A percentile compares a stretch with the other conserved stretches of the same genome.
Conservation (phyloP, 2,329 filamentous ascomycete species). For the Blumeria hordei region DNA sequence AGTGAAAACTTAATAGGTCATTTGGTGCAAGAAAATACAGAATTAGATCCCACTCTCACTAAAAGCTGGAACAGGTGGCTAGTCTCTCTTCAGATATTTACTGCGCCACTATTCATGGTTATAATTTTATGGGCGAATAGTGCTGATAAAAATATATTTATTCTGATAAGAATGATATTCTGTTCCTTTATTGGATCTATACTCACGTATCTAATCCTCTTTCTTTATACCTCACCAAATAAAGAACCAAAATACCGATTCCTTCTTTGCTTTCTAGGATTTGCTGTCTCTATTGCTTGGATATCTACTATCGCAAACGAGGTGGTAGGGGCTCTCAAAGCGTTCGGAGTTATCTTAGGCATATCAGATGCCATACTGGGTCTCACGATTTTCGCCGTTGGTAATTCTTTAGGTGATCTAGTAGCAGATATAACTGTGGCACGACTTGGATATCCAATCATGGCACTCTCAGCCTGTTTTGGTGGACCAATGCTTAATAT, state of each 20-base stretch:
- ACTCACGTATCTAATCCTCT: constrained; percentile 37
- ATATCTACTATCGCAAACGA: constrained; percentile 89
- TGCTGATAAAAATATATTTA: constrained; percentile 26
- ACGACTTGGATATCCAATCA: constrained; percentile 79
- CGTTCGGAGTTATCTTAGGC: constrained; percentile 69
- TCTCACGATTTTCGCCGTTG: constrained; percentile 85
- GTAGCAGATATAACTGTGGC: constrained; percentile 91
- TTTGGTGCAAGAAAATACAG: background rate
- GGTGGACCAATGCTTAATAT: constrained; percentile 98
- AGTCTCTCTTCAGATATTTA: constrained; percentile 61
- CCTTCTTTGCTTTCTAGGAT: constrained; percentile 68
- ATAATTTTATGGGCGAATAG: constrained; percentile 52
- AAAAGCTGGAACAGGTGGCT: constrained; percentile 75
- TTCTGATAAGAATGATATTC: constrained; percentile 31
- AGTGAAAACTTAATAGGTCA: background rate
- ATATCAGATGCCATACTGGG: constrained; percentile 91
- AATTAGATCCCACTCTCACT: constrained; percentile 1
- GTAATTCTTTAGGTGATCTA: constrained; percentile 82
- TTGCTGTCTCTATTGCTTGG: constrained; percentile 81
- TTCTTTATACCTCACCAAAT: constrained; percentile 42
- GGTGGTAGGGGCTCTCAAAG: constrained; percentile 85
- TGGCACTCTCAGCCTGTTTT: constrained; percentile 86
- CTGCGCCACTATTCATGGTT: constrained; percentile 62
- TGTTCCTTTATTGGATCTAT: constrained; percentile 46
- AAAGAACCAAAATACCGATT: constrained; percentile 50